Conservation (phyloP, 1,139 yeast species). For the Martiniozyma asiatica region DNA sequence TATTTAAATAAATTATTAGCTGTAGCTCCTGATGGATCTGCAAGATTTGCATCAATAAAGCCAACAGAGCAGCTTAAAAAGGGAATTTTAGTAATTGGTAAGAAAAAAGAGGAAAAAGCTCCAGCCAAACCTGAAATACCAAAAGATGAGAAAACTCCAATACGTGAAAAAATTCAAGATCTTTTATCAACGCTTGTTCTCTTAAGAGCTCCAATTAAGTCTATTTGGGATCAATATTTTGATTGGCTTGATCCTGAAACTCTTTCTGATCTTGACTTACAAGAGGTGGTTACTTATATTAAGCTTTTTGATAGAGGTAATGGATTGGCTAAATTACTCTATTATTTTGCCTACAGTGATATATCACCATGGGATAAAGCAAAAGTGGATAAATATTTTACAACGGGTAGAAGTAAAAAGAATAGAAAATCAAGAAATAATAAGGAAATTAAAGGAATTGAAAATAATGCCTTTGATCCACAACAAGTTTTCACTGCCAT, state of each 20-base stretch:
- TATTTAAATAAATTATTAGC: constrained; percentile 44
- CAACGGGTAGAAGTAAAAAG: constrained; percentile 12
- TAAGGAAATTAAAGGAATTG: constrained; percentile 8
- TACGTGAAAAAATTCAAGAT: constrained; percentile 22
- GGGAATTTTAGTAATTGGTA: constrained; percentile 1
- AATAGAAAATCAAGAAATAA: constrained; percentile 4
- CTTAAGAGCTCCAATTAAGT: constrained; percentile 44
- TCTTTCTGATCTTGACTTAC: constrained; percentile 38
- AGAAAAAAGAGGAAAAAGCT: background rate
- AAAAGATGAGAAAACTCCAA: constrained; percentile 25
- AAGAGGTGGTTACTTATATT: constrained; percentile 37
- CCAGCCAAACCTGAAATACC: background rate
- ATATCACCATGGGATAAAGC: constrained; percentile 43
- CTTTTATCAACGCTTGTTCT: constrained; percentile 26
- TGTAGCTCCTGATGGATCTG: constrained; percentile 21
- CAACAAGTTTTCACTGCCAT: constrained; percentile 44
- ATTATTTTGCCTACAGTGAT: constrained; percentile 52
- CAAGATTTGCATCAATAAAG: background rate
- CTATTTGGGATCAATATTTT: constrained; percentile 66
- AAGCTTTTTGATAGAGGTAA: constrained; percentile 36
- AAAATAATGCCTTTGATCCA: constrained; percentile 9
- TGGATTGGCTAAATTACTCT: constrained; percentile 53
- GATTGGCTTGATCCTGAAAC: constrained; percentile 60
- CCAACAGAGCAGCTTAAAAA: background rate
- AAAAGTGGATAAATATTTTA: constrained; percentile 20